Percentiles rank a stretch among this genome's conserved stretches.
Conservation (phyloP, 352 stramenopile species). For the Phytophthora boehmeriae region DNA sequence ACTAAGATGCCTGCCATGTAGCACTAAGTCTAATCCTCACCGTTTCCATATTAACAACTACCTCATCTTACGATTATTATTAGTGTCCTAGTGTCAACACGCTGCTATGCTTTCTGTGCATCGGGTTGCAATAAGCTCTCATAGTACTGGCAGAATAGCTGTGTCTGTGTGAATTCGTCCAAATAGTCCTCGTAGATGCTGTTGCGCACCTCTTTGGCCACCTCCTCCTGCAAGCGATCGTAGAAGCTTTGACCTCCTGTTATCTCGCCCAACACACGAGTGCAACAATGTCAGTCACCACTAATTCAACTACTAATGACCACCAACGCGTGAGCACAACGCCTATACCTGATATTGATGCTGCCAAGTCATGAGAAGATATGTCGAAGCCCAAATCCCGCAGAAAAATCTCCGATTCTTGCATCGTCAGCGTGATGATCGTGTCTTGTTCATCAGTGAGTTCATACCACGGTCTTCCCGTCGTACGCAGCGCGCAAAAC, state of each 20-base stretch:
- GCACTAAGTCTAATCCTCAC: too few species aligned
- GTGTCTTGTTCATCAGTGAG: constrained; percentile 81
- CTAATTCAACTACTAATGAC: neutral
- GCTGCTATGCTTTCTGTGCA: constrained; percentile 20
- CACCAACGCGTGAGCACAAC: neutral
- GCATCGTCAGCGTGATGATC: constrained; percentile 72
- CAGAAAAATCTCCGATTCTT: constrained; percentile 77
- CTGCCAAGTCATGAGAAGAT: constrained; percentile 57
- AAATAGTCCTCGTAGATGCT: constrained; percentile 76
- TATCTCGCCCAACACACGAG: neutral
- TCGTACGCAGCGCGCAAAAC: constrained; percentile 45
- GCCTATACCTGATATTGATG: constrained; percentile 42
- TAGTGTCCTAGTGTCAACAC: neutral
- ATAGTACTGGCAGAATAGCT: constrained; percentile 89
- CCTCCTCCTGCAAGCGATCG: constrained; percentile 77
- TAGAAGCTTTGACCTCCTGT: constrained; percentile 64
- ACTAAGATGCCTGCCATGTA: constrained; percentile 34
- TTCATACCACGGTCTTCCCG: constrained; percentile 76
- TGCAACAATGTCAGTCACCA: neutral
- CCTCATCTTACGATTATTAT: constrained; percentile 5
- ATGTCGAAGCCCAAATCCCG: constrained; percentile 73
- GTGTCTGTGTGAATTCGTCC: constrained; percentile 85
- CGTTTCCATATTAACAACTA: neutral
- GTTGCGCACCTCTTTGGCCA: constrained; percentile 69
- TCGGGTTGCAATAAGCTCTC: constrained; percentile 67